Percentiles rank a stretch among this genome's conserved stretches.
These are phyloP conservation scores for Ophiocytium majus DNA, from an alignment of 352 stramenopile species.

Conservation along the genomic window DNA sequence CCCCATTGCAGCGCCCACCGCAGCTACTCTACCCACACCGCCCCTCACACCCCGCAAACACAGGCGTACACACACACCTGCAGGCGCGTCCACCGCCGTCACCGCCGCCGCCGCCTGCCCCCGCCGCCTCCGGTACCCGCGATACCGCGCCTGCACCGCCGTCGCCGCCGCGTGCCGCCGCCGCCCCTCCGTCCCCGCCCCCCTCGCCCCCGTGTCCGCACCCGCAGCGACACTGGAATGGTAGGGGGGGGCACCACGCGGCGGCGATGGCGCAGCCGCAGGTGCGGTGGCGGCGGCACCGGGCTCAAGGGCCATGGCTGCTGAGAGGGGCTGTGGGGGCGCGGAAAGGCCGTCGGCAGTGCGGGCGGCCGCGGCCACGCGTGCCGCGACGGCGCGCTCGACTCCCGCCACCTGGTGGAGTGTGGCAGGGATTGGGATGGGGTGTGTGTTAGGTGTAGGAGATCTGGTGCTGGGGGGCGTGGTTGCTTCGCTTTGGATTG, in stretches of 20 bases:
- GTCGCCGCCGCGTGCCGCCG: constrained; percentile 28
- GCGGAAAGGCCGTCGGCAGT: background rate
- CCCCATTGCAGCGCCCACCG: no score
- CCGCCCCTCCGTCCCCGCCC: background rate
- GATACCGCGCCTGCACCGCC: constrained; percentile 37
- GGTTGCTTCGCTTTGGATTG: no score
- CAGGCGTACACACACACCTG: no score
- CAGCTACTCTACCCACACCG: no score
- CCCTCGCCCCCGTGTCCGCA: constrained; percentile 29
- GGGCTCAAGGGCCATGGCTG: background rate
- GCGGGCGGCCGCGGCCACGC: background rate
- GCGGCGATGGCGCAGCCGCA: background rate
- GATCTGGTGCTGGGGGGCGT: no score
- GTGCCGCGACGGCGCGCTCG: background rate
- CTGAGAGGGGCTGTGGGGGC: background rate
- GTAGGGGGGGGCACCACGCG: background rate
- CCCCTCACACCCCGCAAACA: no score
- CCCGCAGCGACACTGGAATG: constrained; percentile 28
- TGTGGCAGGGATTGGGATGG: no score
- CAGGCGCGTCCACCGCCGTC: no score
- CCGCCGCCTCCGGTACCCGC: constrained; percentile 32
- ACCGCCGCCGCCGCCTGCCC: no score
- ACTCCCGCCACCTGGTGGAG: constrained; percentile 15
- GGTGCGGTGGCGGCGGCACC: background rate
- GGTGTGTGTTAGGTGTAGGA: no score